Conservation (phyloP, 1,139 yeast species). For the Magnusiomyces starmeri region DNA sequence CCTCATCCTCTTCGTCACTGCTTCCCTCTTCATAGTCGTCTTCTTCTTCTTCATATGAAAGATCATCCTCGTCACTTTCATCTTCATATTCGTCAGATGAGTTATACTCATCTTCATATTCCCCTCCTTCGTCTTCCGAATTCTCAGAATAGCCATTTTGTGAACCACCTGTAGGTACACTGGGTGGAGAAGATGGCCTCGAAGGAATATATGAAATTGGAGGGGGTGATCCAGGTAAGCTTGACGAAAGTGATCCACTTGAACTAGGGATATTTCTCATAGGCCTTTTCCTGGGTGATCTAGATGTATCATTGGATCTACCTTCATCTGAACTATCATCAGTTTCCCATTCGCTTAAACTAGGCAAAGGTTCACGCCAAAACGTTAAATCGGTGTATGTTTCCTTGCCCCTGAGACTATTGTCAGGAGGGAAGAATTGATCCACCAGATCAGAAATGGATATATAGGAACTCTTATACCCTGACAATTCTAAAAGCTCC, state of each 20-base stretch:
- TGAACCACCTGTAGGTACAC: neutral
- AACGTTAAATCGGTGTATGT: constrained; percentile 79
- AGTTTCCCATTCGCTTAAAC: constrained; percentile 49
- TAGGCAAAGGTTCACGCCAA: constrained; percentile 80
- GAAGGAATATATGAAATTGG: neutral
- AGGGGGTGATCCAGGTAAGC: neutral
- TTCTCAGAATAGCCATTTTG: neutral
- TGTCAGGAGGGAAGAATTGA: constrained; percentile 85
- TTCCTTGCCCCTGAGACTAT: constrained; percentile 34
- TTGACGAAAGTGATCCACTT: neutral
- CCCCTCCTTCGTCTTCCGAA: neutral
- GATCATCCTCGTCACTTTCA: neutral
- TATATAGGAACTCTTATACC: constrained; percentile 80
- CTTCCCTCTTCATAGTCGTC: neutral
- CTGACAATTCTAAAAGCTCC: constrained; percentile 92
- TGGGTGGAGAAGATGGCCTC: neutral
- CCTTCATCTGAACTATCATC: constrained; percentile 20
- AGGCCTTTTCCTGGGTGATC: constrained; percentile 23
- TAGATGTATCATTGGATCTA: constrained; percentile 14
- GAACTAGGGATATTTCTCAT: constrained; percentile 14
- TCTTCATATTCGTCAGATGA: neutral
- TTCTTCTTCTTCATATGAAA: too few species aligned
- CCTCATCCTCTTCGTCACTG: constrained; percentile 1
- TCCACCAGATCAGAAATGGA: constrained; percentile 92
- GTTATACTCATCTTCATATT: neutral